These are phyloP conservation scores for Phytophthora pinifolia DNA, from an alignment of 352 stramenopile genomes.

Conservation along the genomic window DNA sequence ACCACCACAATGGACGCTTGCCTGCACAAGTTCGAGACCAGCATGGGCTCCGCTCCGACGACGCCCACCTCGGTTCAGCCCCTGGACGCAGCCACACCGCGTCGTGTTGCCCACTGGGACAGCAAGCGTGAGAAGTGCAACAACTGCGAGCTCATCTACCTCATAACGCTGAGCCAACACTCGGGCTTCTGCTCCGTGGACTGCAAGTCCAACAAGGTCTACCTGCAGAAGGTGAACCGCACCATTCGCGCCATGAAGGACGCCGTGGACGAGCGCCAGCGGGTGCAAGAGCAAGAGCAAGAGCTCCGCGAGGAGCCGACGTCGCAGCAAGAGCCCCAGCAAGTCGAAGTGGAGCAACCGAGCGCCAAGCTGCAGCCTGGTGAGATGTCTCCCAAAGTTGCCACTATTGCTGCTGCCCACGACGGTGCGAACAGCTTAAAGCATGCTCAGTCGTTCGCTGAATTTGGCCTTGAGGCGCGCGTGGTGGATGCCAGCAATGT, in stretches of 20 bases:
- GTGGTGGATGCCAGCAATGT: constrained; percentile 51
- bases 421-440: constrained; percentile 16
- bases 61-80: constrained; percentile 9
- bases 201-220: constrained; percentile 86
- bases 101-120: constrained; percentile 75
- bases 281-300: constrained; percentile 30
- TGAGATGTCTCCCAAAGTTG: constrained; percentile 11
- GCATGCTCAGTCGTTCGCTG: constrained; percentile 61
- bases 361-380: constrained; percentile 14
- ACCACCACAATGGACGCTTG: constrained; percentile 49
- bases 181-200: constrained; percentile 82
- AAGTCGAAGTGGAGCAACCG: constrained; percentile 18
- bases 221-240: constrained; percentile 79
- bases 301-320: constrained; percentile 19
- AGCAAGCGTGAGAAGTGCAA: constrained; percentile 84
- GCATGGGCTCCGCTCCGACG: constrained; percentile 16
- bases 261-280: constrained; percentile 53
- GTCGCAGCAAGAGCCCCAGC: constrained; percentile 19
- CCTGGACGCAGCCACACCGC: constrained; percentile 5
- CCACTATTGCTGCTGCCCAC: constrained; percentile 2
- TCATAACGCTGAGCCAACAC: constrained; percentile 79
- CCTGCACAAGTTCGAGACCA: constrained; percentile 37
- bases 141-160: constrained; percentile 85
- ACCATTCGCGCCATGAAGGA: constrained; percentile 78
- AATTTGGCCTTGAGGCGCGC: constrained; percentile 68